Evolutionary conservation across 208 protist genomes (phyloP).

Genomic region (Leishmania tropica): DNA sequence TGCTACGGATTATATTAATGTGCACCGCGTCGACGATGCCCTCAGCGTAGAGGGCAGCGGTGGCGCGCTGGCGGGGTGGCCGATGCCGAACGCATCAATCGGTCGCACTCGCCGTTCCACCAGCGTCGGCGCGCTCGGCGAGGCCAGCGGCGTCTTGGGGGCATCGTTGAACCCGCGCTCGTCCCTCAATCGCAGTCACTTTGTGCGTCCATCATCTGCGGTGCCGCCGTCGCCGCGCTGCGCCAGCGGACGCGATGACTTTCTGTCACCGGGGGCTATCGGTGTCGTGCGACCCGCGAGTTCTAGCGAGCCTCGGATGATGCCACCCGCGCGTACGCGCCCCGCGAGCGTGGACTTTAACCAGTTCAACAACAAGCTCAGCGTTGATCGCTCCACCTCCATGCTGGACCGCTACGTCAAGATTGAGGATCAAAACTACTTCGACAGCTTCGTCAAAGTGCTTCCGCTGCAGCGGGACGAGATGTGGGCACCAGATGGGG

Average conservation of each 20-base stretch:
- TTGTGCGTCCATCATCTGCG: slow-evolving; percentile 43
- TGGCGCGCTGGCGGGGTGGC: slow-evolving; percentile 5
- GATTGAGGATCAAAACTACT: slow-evolving; percentile 88
- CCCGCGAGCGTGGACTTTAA: slow-evolving; percentile 75
- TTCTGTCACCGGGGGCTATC: slow-evolving; percentile 25
- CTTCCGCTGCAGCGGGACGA: slow-evolving; percentile 67
- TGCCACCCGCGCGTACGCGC: slow-evolving; percentile 30
- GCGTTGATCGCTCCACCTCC: slow-evolving; percentile 56
- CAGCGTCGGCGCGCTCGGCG: slow-evolving; percentile 24
- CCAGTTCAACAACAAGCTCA: slow-evolving; percentile 69
- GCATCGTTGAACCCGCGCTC: slow-evolving; percentile 22
- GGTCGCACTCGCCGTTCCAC: slow-evolving; percentile 24
- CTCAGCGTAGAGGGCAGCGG: not conserved
- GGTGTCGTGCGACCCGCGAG: slow-evolving; percentile 27
- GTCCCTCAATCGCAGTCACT: slow-evolving; percentile 51
- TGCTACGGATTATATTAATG: not conserved
- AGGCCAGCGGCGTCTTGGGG: slow-evolving; percentile 29
- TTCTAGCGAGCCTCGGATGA: slow-evolving; percentile 38
- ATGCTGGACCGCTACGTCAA: slow-evolving; percentile 88
- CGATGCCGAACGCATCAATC: not conserved
- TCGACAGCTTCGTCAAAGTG: slow-evolving; percentile 77
- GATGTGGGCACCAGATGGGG: slow-evolving; percentile 58
- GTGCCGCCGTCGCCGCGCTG: slow-evolving; percentile 35
- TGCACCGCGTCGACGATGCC: not conserved
- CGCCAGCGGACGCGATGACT: slow-evolving; percentile 24